phyloP scores from a whole-genome alignment of 805 yeast species.

The Candida andamanensis region DNA sequence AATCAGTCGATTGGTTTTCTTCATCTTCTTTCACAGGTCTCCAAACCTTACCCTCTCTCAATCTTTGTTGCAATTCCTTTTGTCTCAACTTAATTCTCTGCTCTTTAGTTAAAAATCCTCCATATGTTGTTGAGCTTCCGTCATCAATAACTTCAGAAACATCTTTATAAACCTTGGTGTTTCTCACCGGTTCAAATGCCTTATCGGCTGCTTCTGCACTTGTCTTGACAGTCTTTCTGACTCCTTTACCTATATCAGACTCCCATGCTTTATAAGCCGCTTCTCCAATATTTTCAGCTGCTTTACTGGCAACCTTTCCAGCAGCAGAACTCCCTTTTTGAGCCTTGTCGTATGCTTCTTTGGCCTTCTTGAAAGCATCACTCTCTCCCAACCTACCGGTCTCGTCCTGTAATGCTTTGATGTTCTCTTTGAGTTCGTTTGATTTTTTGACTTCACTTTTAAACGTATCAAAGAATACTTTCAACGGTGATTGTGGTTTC shows the following conservation, averaged over 20 bases:
- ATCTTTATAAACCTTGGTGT: constrained; percentile 85
- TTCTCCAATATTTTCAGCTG: constrained; percentile 90
- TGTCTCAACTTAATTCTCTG: constrained; percentile 66
- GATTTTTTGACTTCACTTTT: constrained; percentile 87
- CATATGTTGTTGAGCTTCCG: constrained; percentile 83
- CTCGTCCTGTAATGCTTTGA: constrained; percentile 92
- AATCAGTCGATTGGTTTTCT: constrained; percentile 73
- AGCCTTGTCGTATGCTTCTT: constrained; percentile 86
- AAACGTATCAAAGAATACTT: constrained; percentile 91
- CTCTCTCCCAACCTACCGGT: constrained; percentile 92
- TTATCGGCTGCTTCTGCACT: constrained; percentile 86
- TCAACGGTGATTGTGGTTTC: constrained; percentile 67
- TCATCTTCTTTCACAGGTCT: constrained; percentile 23
- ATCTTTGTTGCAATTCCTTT: constrained; percentile 45
- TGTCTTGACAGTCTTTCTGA: constrained; percentile 76
- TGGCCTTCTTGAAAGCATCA: constrained; percentile 88
- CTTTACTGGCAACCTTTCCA: constrained; percentile 72
- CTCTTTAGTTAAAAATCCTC: constrained; percentile 86
- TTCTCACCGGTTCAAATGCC: constrained; percentile 87
- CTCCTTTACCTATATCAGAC: constrained; percentile 82
- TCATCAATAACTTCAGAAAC: constrained; percentile 86
- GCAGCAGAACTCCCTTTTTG: constrained; percentile 65
- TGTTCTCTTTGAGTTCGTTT: constrained; percentile 82
- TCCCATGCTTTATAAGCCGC: constrained; percentile 95
- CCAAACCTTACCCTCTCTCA: constrained; percentile 63